Evolutionary conservation across 2,329 filamentous ascomycete genomes (phyloP).

Genomic region (Trichoderma koningii): DNA sequence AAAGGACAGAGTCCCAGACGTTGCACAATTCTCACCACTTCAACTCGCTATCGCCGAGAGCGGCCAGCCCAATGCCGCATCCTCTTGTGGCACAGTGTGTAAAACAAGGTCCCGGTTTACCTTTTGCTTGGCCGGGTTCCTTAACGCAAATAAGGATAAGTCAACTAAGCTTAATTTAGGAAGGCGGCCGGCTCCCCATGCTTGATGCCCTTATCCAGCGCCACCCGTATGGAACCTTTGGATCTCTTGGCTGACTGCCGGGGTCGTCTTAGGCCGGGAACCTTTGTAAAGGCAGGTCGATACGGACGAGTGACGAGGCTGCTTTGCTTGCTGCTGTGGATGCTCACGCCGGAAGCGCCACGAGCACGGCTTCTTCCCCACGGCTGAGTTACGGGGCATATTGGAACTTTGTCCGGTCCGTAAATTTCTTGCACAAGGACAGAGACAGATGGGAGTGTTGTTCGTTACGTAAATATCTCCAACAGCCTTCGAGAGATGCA

Average conservation of each 20-base stretch:
- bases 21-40: neutral
- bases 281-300: constrained; percentile 13
- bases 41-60: neutral
- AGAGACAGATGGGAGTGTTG: neutral
- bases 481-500: too few species aligned
- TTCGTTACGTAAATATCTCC: neutral
- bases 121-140: neutral
- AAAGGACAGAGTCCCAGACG: too few species aligned
- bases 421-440: neutral
- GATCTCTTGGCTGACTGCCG: constrained; percentile 16
- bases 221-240: constrained; percentile 21
- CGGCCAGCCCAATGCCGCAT: neutral
- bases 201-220: constrained; percentile 8
- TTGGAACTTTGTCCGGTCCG: neutral
- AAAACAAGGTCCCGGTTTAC: constrained; percentile 18
- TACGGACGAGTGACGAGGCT: neutral
- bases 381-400: constrained; percentile 1
- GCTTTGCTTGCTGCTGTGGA: neutral
- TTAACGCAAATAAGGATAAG: constrained; percentile 19
- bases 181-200: constrained; percentile 2
- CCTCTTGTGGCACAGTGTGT: neutral
- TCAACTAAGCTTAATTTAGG: constrained; percentile 8
- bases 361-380: neutral
- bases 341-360: neutral
- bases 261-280: constrained; percentile 5